These are phyloP conservation scores for Solanum virginianum DNA, from an alignment of 257 asterid species.

Conservation along the genomic window DNA sequence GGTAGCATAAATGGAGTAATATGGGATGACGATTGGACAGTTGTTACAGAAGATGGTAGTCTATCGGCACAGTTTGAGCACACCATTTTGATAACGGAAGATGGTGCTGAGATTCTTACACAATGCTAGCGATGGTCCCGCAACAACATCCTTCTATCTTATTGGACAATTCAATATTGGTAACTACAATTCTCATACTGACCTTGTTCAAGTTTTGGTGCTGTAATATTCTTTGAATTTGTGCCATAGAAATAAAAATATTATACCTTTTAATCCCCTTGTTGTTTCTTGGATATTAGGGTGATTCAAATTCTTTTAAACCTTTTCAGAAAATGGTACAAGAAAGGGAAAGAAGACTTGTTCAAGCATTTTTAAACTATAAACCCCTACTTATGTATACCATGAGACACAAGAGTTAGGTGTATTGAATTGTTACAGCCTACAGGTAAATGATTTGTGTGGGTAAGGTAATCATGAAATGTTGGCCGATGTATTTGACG, in stretches of 20 bases:
- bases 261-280: neutral
- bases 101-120: conserved; percentile 83
- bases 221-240: neutral
- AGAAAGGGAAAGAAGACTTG: neutral
- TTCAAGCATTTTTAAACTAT: neutral
- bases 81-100: conserved; percentile 65
- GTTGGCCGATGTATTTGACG: neutral
- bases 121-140: conserved; percentile 24
- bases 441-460: neutral
- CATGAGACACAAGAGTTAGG: neutral
- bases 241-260: neutral
- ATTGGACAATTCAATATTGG: neutral
- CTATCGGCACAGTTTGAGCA: conserved; percentile 97
- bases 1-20: conserved; percentile 72
- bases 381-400: neutral
- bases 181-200: neutral
- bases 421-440: neutral
- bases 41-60: conserved; percentile 87
- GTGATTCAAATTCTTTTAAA: neutral
- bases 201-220: neutral
- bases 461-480: neutral
- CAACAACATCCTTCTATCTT: neutral
- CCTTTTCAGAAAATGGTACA: neutral
- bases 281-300: neutral
- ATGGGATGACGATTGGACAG: conserved; percentile 96